Base-by-base conservation (phyloP, 208 protist species). In the Angomonas ambiguus region DNA sequence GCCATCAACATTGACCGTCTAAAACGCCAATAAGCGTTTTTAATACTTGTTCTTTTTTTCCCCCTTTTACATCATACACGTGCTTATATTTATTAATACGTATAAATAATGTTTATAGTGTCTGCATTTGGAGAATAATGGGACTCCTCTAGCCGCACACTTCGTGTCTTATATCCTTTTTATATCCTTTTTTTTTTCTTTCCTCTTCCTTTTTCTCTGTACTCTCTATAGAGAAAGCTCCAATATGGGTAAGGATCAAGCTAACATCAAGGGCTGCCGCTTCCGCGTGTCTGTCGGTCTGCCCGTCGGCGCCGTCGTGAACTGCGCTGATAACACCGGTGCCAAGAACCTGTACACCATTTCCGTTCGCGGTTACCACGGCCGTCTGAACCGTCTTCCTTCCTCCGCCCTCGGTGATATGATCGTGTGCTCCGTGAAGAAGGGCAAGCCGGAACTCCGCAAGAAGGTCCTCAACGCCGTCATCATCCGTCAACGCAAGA, bases 311-410 rank as follows among this genome's bases (percentile, higher is more conserved):
- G 98, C 99, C 24, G 94, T 99, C 34, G 97, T 99, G 67, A 99
- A 99, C 94, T 99, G 98, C 83, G 98, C 98, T 62, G 99, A 99
- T 87, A 99, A 99, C 97, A 99, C 97, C 56, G 99, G 99, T 49
- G 99, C 99, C 71, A 99, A 99, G 92, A 99, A 99, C 86, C 86
- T 99, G 62, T 99, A 99, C 89, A 85, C 99, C 77, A 99, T 99
- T 77, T 88, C 99, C 71, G 98, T 99, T 48, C 98, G 97, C 80
- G 95, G 96, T 56, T 95, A 98, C 76, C 93, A 98, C 73, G 98
- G 98, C 68, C 91, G 98, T 67, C 92, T 99, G 16, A 99, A 99
- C 88, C 92, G 98, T 71, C 85, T 99, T 55, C 99, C 99, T 34
- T 74, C 93, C 35, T 99, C 98, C 41, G 92, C 92, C 51, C 87